phyloP scores from a whole-genome alignment of 148 eudicot genomes.

The Chenopodium quinoa region DNA sequence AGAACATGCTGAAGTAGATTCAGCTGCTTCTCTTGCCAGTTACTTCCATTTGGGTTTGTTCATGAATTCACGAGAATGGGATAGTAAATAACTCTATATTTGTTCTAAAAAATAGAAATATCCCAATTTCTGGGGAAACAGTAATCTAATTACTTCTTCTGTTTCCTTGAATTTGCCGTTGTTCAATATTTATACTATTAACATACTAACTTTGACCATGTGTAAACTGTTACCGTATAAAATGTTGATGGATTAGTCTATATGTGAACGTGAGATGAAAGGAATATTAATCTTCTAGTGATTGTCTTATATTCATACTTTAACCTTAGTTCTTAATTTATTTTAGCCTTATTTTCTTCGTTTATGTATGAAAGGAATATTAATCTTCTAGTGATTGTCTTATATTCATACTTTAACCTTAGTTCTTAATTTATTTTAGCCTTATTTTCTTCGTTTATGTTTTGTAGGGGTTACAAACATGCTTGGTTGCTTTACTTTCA shows the following conservation, averaged over 20 bases:
- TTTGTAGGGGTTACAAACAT: constrained; percentile 72
- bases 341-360: not conserved
- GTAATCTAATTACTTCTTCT: not conserved
- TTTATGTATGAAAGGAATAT: not conserved
- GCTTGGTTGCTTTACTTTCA: constrained; percentile 67
- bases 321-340: not conserved
- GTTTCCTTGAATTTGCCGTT: too few relatives aligned
- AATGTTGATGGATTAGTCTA: too few relatives aligned
- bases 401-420: not conserved
- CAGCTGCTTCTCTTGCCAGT: not conserved
- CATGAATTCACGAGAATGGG: not conserved
- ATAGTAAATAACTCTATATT: not conserved
- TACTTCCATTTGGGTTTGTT: not conserved
- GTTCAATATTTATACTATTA: too few relatives aligned
- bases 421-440: not conserved
- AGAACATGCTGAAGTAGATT: not conserved
- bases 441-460: constrained; percentile 6
- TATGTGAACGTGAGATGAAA: too few relatives aligned
- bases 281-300: too few relatives aligned
- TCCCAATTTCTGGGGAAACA: not conserved
- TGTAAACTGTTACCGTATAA: too few relatives aligned
- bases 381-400: not conserved
- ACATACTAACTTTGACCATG: too few relatives aligned
- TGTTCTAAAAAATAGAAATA: not conserved
- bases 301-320: not conserved